Conservation (phyloP, 768 basidiomycete genomes). For the Trichaptum fuscoviolaceum region DNA sequence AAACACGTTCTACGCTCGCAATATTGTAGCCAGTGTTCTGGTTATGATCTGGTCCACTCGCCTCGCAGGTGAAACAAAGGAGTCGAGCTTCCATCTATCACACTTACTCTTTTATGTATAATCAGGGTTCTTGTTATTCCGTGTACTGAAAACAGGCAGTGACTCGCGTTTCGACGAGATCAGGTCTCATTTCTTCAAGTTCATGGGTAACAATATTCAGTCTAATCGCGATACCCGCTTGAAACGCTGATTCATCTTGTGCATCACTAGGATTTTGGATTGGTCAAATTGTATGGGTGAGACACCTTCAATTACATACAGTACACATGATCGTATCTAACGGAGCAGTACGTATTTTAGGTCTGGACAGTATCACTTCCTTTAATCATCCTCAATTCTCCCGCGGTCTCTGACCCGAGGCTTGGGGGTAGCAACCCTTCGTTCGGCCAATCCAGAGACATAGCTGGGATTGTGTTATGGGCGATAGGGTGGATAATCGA, state of each 20-base stretch:
- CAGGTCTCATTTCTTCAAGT: constrained; percentile 59
- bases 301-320: constrained; percentile 7
- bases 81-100: neutral
- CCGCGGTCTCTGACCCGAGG: constrained; percentile 46
- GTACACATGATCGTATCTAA: neutral
- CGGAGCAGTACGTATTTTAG: constrained; percentile 23
- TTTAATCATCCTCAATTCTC: constrained; percentile 61
- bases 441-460: constrained; percentile 60
- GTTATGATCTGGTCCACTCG: constrained; percentile 64
- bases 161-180: constrained; percentile 68
- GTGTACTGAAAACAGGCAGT: constrained; percentile 63
- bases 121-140: constrained; percentile 57
- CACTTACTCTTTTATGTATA: neutral
- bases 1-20: constrained; percentile 55
- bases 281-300: constrained; percentile 60
- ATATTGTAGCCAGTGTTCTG: constrained; percentile 50
- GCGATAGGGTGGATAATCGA: constrained; percentile 54
- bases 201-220: constrained; percentile 36
- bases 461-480: constrained; percentile 60
- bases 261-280: neutral
- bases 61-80: constrained; percentile 37
- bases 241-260: constrained; percentile 4
- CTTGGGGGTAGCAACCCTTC: constrained; percentile 43
- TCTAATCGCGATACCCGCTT: neutral
- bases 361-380: constrained; percentile 63